A percentile compares a stretch with the other conserved stretches of the same genome.
Evolutionary conservation across 208 protist genomes (phyloP).

Genomic region (Acanthamoeba sp.): DNA sequence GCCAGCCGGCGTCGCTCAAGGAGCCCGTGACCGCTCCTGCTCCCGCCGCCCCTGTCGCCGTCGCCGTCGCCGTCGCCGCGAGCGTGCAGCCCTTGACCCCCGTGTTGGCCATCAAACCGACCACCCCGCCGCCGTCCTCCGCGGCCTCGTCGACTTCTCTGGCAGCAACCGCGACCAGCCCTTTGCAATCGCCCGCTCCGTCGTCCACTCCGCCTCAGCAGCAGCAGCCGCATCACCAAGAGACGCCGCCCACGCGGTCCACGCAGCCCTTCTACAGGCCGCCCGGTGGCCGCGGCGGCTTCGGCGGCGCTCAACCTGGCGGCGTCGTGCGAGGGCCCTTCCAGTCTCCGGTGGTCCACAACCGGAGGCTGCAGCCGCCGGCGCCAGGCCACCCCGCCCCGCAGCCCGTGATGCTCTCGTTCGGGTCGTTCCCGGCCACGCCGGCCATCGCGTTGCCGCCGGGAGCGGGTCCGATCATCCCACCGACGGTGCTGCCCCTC

Average conservation of each 20-base stretch:
- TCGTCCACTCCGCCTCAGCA: not conserved
- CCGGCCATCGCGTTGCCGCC: not conserved
- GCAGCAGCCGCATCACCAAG: not conserved
- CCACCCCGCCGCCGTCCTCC: not conserved
- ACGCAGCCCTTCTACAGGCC: slow-evolving; percentile 25
- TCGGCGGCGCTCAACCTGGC: not conserved
- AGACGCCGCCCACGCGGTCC: not conserved
- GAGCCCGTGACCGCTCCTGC: too few species aligned
- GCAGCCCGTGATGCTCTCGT: slow-evolving; percentile 13
- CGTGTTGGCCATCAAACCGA: not conserved
- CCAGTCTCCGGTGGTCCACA: slow-evolving; percentile 31
- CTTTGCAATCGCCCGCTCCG: not conserved
- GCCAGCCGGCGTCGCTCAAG: not conserved
- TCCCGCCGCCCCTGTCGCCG: too few species aligned
- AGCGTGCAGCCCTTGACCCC: not conserved
- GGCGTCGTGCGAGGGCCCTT: not conserved
- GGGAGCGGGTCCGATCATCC: not conserved
- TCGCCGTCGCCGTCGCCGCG: too few species aligned
- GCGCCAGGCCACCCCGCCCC: not conserved
- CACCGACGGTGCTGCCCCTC: not conserved
- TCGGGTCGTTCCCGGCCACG: slow-evolving; percentile 35
- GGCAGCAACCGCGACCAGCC: not conserved
- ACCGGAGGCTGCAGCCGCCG: not conserved
- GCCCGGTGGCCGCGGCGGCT: not conserved
- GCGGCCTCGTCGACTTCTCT: not conserved